A percentile compares a stretch with the other conserved stretches of the same genome.
Conservation (phyloP, 1,139 yeast genomes). For the Schizosaccharomyces versatilis region DNA sequence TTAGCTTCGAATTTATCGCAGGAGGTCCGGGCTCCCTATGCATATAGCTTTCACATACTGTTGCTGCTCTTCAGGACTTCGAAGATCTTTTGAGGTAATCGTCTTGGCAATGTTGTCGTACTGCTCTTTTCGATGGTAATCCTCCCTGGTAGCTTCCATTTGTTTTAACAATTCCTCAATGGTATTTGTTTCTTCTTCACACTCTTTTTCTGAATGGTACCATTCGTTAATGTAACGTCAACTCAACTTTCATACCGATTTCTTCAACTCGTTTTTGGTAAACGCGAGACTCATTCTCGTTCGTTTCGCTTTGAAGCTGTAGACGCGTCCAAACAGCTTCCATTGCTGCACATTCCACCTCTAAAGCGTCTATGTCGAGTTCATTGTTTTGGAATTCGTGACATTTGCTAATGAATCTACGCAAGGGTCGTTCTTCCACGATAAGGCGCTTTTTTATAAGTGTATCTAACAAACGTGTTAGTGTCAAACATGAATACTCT, state of each 20-base stretch:
- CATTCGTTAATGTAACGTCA: neutral
- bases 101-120: neutral
- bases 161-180: neutral
- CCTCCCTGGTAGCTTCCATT: neutral
- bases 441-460: neutral
- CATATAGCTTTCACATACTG: neutral
- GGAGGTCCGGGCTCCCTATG: neutral
- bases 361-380: neutral
- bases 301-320: neutral
- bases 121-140: neutral
- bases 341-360: neutral
- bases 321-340: neutral
- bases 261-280: neutral
- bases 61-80: neutral
- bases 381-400: neutral
- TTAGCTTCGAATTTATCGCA: neutral
- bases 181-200: neutral
- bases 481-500: neutral
- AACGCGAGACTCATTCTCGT: neutral
- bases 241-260: neutral
- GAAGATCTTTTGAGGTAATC: neutral
- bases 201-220: neutral
- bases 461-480: neutral
- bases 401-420: neutral
- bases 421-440: conserved; percentile 1